Evolutionary conservation across 768 basidiomycete genomes (phyloP).

Genomic region (Sporobolomyces phaffii): DNA sequence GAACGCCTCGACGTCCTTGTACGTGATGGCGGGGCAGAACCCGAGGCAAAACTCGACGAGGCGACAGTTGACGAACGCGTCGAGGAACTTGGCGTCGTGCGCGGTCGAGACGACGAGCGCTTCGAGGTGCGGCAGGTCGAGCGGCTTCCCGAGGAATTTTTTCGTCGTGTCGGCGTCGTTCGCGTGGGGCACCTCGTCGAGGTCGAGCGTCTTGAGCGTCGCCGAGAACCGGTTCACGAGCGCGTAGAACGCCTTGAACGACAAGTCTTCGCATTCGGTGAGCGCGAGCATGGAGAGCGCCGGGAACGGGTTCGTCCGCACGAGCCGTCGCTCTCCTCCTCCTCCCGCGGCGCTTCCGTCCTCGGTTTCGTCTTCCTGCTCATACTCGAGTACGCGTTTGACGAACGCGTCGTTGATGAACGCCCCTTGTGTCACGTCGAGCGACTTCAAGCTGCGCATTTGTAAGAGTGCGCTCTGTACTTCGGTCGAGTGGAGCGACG

Average conservation of each 20-base stretch:
- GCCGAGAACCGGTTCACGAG: constrained; percentile 7
- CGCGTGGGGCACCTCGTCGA: constrained; percentile 11
- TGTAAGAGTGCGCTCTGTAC: too few relatives aligned
- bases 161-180: constrained; percentile 5
- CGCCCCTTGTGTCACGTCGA: constrained; percentile 7
- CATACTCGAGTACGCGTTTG: background rate
- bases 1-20: constrained; percentile 16
- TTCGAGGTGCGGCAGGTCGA: constrained; percentile 15
- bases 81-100: constrained; percentile 12
- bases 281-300: constrained; percentile 17
- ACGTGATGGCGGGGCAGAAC: constrained; percentile 27
- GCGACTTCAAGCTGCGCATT: constrained; percentile 25
- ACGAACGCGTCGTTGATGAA: constrained; percentile 26
- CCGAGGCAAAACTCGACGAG: constrained; percentile 6
- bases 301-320: background rate
- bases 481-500: too few relatives aligned
- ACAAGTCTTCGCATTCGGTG: constrained; percentile 10
- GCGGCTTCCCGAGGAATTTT: background rate
- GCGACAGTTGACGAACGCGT: background rate
- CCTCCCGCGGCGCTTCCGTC: background rate
- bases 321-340: background rate
- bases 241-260: constrained; percentile 11
- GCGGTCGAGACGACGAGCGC: constrained; percentile 24
- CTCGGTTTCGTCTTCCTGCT: too few relatives aligned
- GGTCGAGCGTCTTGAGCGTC: constrained; percentile 24